These are phyloP conservation scores for Apiospora rasikravindrae DNA, from an alignment of 2,329 filamentous ascomycete genomes.

Conservation along the genomic window DNA sequence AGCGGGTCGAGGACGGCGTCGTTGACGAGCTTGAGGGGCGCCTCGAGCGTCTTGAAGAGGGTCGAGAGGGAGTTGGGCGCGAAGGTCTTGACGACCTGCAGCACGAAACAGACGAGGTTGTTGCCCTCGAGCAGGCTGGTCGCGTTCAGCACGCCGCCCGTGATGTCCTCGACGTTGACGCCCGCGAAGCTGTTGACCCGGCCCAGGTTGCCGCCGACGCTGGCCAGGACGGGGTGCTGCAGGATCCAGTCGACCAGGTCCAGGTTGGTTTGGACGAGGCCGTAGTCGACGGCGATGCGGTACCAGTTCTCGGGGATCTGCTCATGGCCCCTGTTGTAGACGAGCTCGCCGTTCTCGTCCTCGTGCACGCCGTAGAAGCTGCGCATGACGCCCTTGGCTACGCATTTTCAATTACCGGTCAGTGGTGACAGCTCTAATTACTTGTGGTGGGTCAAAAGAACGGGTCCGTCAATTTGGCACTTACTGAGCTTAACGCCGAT, in stretches of 20 bases:
- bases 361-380: slow-evolving; percentile 52
- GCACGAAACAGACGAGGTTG: slow-evolving; percentile 47
- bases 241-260: slow-evolving; percentile 45
- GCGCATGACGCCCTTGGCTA: slow-evolving; percentile 47
- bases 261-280: slow-evolving; percentile 46
- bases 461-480: no score
- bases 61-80: slow-evolving; percentile 48
- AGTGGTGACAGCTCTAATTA: no score
- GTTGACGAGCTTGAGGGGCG: slow-evolving; percentile 40
- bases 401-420: no score
- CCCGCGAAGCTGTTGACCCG: slow-evolving; percentile 56
- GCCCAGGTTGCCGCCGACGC: slow-evolving; percentile 59
- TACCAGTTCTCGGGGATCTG: slow-evolving; percentile 60
- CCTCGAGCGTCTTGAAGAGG: slow-evolving; percentile 40
- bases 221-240: slow-evolving; percentile 48
- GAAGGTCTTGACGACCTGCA: slow-evolving; percentile 45
- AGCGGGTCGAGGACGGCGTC: slow-evolving; percentile 37
- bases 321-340: slow-evolving; percentile 54
- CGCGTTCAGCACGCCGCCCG: slow-evolving; percentile 50
- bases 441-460: no score
- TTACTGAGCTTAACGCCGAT: slow-evolving; percentile 39
- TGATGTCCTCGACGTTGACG: slow-evolving; percentile 48
- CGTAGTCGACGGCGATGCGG: slow-evolving; percentile 49
- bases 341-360: slow-evolving; percentile 44
- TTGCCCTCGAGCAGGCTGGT: slow-evolving; percentile 50